These are phyloP conservation scores for Cladosporium oxysporum DNA, from an alignment of 2,329 filamentous ascomycete genomes.

Conservation along the genomic window DNA sequence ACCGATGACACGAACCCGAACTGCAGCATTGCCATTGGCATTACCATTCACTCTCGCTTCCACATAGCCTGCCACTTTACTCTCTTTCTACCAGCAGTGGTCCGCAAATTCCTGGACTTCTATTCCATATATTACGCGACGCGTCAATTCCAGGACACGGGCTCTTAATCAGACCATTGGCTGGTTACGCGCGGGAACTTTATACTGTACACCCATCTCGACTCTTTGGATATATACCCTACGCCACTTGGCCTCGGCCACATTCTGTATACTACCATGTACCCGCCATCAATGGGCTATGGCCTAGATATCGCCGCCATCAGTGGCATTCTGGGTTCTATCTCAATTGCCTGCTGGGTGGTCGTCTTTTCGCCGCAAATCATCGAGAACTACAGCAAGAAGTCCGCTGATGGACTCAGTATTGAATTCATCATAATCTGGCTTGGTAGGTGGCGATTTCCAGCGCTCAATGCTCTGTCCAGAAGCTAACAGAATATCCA, in stretches of 20 bases:
- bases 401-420: constrained; percentile 83
- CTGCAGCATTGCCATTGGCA: neutral
- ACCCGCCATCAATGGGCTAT: constrained; percentile 55
- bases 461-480: too few species aligned
- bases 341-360: constrained; percentile 97
- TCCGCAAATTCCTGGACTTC: neutral
- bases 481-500: neutral
- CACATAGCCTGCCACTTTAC: neutral
- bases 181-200: neutral
- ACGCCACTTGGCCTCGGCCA: neutral
- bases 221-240: neutral
- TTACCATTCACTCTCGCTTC: neutral
- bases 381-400: constrained; percentile 85
- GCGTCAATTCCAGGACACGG: neutral
- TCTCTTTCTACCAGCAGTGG: neutral
- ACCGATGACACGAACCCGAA: neutral
- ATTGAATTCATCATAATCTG: constrained; percentile 91
- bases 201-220: neutral
- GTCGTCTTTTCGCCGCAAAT: constrained; percentile 98
- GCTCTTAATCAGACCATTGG: neutral
- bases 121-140: neutral
- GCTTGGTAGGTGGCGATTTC: constrained; percentile 50
- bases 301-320: constrained; percentile 81
- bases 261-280: constrained; percentile 40
- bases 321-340: constrained; percentile 90